phyloP scores from a whole-genome alignment of 164 flowering plant genomes.

The Taxillus chinensis region DNA sequence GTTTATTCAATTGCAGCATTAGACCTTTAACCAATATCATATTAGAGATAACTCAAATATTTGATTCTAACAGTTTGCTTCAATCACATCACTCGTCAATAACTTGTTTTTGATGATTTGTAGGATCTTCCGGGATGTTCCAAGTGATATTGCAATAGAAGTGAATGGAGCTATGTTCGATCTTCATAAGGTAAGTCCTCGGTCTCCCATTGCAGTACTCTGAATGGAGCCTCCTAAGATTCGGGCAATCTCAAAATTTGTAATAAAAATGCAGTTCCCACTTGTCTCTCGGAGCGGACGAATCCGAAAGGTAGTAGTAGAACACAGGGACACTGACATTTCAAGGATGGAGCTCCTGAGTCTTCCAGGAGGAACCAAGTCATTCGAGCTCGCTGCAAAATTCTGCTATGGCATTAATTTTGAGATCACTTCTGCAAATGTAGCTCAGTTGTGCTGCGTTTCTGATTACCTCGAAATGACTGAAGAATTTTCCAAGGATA shows the following conservation, averaged over 20 bases:
- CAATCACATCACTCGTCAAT: neutral
- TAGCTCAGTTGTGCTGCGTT: conserved; percentile 70
- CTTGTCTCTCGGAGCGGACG: conserved; percentile 80
- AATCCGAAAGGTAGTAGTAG: conserved; percentile 63
- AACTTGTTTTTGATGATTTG: conserved; percentile 10
- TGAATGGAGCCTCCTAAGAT: neutral
- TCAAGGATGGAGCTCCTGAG: conserved; percentile 54
- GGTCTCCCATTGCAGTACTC: neutral
- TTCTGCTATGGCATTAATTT: conserved; percentile 87
- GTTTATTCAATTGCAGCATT: too few species aligned
- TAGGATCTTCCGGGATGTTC: conserved; percentile 80
- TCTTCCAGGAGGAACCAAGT: conserved; percentile 84
- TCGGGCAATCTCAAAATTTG: neutral
- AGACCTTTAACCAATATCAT: too few species aligned
- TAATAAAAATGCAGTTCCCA: conserved; percentile 58
- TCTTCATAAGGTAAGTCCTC: conserved; percentile 53
- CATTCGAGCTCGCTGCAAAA: conserved; percentile 83
- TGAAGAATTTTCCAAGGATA: conserved; percentile 67
- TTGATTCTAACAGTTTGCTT: neutral
- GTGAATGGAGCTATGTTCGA: conserved; percentile 52
- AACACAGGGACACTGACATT: conserved; percentile 50
- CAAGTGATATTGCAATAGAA: conserved; percentile 73
- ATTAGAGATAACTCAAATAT: too few species aligned
- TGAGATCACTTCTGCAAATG: conserved; percentile 74
- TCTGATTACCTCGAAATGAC: conserved; percentile 93